These are phyloP conservation scores for Pholiota microspora DNA, from an alignment of 768 basidiomycete genomes.

Conservation along the genomic window DNA sequence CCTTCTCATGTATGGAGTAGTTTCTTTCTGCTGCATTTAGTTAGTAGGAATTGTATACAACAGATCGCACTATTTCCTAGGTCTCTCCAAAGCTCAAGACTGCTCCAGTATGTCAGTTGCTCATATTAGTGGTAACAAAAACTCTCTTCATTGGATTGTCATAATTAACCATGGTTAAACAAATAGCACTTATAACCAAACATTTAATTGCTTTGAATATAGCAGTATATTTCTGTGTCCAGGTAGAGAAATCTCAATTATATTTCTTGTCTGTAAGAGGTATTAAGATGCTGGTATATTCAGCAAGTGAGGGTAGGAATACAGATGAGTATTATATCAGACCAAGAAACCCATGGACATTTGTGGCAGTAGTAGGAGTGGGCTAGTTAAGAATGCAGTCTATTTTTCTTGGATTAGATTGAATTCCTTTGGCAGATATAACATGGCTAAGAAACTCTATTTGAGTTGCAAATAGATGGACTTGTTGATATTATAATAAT, in stretches of 20 bases:
- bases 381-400: slow-evolving; percentile 30
- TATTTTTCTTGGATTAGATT: slow-evolving; percentile 24
- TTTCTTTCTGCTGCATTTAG: slow-evolving; percentile 27
- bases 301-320: slow-evolving; percentile 27
- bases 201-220: slow-evolving; percentile 28
- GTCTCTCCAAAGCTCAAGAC: slow-evolving; percentile 27
- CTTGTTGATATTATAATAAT: no score
- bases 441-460: slow-evolving; percentile 31
- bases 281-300: slow-evolving; percentile 25
- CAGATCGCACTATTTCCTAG: slow-evolving; percentile 30
- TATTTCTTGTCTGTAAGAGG: slow-evolving; percentile 26
- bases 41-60: slow-evolving; percentile 25
- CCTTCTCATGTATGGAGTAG: slow-evolving; percentile 37
- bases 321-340: slow-evolving; percentile 26
- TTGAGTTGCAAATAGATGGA: no score
- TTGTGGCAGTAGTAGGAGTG: slow-evolving; percentile 18
- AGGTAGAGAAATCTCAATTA: slow-evolving; percentile 23
- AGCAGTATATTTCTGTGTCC: slow-evolving; percentile 19
- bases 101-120: slow-evolving; percentile 25
- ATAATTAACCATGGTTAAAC: slow-evolving; percentile 20
- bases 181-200: slow-evolving; percentile 16
- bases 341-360: slow-evolving; percentile 31
- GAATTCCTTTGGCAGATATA: slow-evolving; percentile 27
- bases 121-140: slow-evolving; percentile 32
- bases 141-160: slow-evolving; percentile 15